These are phyloP conservation scores for Achaetomium macrosporum DNA, from an alignment of 2,329 filamentous ascomycete genomes.

Conservation along the genomic window DNA sequence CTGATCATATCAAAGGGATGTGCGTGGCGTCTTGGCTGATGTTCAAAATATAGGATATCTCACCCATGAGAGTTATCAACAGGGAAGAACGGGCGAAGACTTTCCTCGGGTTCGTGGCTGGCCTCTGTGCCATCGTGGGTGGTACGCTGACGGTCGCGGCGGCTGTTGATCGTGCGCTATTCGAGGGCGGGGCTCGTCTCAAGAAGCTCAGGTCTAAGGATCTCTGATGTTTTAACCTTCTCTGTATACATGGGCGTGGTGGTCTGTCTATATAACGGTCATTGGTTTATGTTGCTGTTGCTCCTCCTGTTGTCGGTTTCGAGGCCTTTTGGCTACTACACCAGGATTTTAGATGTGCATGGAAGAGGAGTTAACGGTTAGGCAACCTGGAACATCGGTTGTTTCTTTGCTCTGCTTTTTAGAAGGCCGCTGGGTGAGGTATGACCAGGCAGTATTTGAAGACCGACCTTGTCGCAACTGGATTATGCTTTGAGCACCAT, in stretches of 20 bases:
- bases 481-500: no score
- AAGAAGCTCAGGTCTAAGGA: conserved; percentile 77
- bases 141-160: conserved; percentile 94
- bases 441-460: no score
- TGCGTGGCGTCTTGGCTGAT: not conserved
- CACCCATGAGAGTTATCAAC: conserved; percentile 99
- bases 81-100: conserved; percentile 84
- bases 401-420: not conserved
- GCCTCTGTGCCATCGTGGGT: conserved; percentile 89
- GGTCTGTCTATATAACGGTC: not conserved
- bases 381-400: not conserved
- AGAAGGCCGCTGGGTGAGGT: not conserved
- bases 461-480: no score
- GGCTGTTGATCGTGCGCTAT: conserved; percentile 82
- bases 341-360: conserved; percentile 12
- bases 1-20: not conserved
- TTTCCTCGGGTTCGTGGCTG: conserved; percentile 87
- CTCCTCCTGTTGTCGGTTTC: conserved; percentile 4
- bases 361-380: conserved; percentile 12
- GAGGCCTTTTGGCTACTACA: conserved; percentile 10
- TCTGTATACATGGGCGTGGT: not conserved
- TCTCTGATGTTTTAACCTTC: conserved; percentile 25
- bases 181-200: conserved; percentile 77
- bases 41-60: conserved; percentile 69
- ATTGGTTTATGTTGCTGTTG: conserved; percentile 11